Conservation (phyloP, 1,139 yeast species). For the Cylindricascospora bacillispora region DNA sequence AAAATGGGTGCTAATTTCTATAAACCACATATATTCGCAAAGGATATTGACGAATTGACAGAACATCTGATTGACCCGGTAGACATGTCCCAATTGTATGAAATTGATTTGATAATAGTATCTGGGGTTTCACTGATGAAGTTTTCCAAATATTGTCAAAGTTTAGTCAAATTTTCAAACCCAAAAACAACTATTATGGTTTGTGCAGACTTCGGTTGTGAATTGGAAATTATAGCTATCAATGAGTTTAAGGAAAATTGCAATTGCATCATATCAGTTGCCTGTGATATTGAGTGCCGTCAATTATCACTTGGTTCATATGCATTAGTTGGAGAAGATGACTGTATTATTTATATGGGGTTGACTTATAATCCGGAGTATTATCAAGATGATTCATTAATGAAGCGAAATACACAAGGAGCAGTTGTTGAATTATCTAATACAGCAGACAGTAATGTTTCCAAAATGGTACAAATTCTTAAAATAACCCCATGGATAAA, state of each 20-base stretch:
- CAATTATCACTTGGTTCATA: constrained; percentile 19
- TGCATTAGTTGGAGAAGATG: constrained; percentile 16
- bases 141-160: constrained; percentile 8
- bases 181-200: constrained; percentile 12
- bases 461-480: constrained; percentile 9
- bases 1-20: constrained; percentile 20
- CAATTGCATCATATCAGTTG: constrained; percentile 12
- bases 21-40: constrained; percentile 17
- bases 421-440: constrained; percentile 6
- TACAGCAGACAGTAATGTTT: constrained; percentile 7
- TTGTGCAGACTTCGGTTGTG: constrained; percentile 18
- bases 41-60: constrained; percentile 9
- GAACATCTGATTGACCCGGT: constrained; percentile 6
- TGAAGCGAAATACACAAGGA: constrained; percentile 7
- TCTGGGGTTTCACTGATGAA: constrained; percentile 15
- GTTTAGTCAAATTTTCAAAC: constrained; percentile 9
- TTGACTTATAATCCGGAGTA: constrained; percentile 10
- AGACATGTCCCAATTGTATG: constrained; percentile 6
- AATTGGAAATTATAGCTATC: constrained; percentile 11
- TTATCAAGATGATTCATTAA: constrained; percentile 4
- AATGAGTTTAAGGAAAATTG: constrained; percentile 6
- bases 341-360: constrained; percentile 14
- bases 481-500: constrained; percentile 11
- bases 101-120: constrained; percentile 13
- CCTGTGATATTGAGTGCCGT: constrained; percentile 18